Evolutionary conservation across 768 basidiomycete species (phyloP), one percentile per base, ranked within the genome.

Genomic region (Pisolithus marmoratus): DNA sequence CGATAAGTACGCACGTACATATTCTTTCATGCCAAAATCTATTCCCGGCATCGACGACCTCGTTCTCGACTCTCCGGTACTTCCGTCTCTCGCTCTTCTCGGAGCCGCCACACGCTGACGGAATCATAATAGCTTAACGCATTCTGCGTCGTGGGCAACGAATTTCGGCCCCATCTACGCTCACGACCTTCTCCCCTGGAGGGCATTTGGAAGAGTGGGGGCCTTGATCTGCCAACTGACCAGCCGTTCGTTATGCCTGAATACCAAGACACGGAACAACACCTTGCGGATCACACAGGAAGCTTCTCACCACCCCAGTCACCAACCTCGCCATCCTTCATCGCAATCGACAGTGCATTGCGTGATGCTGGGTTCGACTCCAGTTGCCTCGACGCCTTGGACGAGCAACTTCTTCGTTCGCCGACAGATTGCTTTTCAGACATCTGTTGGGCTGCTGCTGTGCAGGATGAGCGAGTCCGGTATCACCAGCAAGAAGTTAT

Each of bases 391-490:
- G 60, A 68, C 27, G 56, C 58, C 8, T 60, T 76, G 7, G 75
- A 76, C 55, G 67, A 73, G 46, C 65, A 72, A 36, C 71, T 76
- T 4, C 62, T 76, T 1, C 52, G 62, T 36, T 61, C 66, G n/a
- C 75, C 75, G 23, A 45, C 63, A 36, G 69, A 69, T 17, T 68
- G 66, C 14, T 76, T 76, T 53, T 65, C 63, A 8, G 75, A 74
- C 15, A 45, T 68, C 9, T 76, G 75, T 45, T 76, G 75, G 69
- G 59, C 61, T 2, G 50, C 58, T 20, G 71, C 72, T 24, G 63
- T 76, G 22, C 34, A 56, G 4, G 70, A 70, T 1, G 63, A 69
- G 36, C 42, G 36, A 19, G 63, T 76, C 31, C 27, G 55, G 5
- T 63, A 66, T 2, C 59, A 68, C 31, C 44, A 38, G 15, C 19